Conservation (phyloP, 2,329 filamentous ascomycete species). For the Cercospora berteroae region DNA sequence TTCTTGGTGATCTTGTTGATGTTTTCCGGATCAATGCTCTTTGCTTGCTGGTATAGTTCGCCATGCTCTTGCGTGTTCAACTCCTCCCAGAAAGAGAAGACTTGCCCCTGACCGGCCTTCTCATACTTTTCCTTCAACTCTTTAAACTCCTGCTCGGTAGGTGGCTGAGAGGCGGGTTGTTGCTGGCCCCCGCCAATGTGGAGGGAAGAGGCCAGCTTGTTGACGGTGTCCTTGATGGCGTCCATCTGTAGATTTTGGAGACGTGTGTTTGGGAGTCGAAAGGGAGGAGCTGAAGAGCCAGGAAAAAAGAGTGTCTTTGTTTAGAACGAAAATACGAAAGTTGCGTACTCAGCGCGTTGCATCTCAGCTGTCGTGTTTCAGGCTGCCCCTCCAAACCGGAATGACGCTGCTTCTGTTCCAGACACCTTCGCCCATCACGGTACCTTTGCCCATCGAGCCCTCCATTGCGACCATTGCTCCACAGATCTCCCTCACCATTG, state of each 20-base stretch:
- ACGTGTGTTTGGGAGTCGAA: neutral
- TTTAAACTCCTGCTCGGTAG: conserved; percentile 64
- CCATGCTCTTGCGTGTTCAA: conserved; percentile 72
- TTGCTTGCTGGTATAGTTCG: conserved; percentile 74
- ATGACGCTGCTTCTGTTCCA: conserved; percentile 3
- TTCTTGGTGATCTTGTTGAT: conserved; percentile 85
- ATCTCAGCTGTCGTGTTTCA: conserved; percentile 4
- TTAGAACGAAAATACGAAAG: neutral
- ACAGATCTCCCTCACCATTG: neutral
- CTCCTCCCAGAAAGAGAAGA: conserved; percentile 83
- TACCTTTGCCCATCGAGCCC: neutral
- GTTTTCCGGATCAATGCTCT: conserved; percentile 72
- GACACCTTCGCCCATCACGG: neutral
- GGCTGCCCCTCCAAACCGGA: neutral
- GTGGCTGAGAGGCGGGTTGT: conserved; percentile 47
- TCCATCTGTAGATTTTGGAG: conserved; percentile 15
- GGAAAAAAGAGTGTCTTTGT: conserved; percentile 2
- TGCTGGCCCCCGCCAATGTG: conserved; percentile 31
- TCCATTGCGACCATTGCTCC: neutral
- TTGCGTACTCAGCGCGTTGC: neutral
- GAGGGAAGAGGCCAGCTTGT: conserved; percentile 25
- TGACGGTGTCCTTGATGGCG: conserved; percentile 25
- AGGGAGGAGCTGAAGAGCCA: neutral
- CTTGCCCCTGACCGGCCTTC: conserved; percentile 73
- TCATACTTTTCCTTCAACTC: conserved; percentile 70